Evolutionary conservation across 2,329 filamentous ascomycete species (phyloP), one percentile per base, ranked within the genome.

Genomic region (Clonostachys sp.): DNA sequence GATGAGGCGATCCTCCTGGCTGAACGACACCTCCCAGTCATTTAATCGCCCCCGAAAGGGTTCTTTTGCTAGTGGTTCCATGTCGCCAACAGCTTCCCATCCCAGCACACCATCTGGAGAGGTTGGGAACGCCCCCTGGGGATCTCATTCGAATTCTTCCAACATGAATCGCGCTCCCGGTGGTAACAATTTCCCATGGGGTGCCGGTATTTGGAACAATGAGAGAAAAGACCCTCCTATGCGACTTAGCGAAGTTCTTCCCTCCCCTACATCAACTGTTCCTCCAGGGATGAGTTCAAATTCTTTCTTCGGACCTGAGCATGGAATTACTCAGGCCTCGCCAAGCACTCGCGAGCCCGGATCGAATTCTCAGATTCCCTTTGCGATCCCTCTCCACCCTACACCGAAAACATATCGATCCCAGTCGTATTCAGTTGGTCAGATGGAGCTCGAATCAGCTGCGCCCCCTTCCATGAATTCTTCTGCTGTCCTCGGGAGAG

Each of bases 401-500:
- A 94, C 89, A 0, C 89, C 89, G 2, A 97, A 97, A 66, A 91
- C 89, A 2, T 94, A 95, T 58, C 85, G 94, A 41, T 99, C 94
- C 6, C 90, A 96, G 65, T 97, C 94, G 5, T 97, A 97, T 66
- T 97, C 92, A 0, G 92, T 95, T 43, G 91, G 91, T 5, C 91
- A 96, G 62, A 74, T 91, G 51, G 91, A 96, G 46, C 79, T 84
- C 1, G 88, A 92, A 49, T 16, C 44, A 12, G 58, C 67, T 4
- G 57, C 68, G 13, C 59, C 65, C 5, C 55, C 71, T 24, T 58
- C 66, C 3, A 67, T 76, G 62, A 70, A 65, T 48, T 18, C 36
- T n/a, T 63, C 75, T 4, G 70, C 78, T 5, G 66, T 77, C 18
- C 63, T 81, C 12, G 71, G 75, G n/a, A 73, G 80, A 43, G 67